Conservation (phyloP, 2,329 filamentous ascomycete species). For the Huntiella omanensis region DNA sequence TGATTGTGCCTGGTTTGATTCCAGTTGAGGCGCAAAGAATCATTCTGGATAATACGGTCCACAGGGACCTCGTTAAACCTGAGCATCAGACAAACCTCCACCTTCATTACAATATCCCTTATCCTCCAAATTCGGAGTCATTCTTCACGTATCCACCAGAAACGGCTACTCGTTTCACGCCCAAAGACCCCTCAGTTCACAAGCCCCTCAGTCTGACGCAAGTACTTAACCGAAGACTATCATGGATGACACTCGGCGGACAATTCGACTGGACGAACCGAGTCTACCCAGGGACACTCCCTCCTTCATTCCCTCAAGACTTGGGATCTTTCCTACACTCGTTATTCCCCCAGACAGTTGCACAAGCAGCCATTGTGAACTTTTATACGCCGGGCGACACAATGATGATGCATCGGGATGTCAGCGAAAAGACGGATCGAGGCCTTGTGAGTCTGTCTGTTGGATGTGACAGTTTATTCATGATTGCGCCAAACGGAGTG, state of each 20-base stretch:
- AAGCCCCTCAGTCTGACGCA: slow-evolving; percentile 50
- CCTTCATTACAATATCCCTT: slow-evolving; percentile 55
- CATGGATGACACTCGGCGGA: slow-evolving; percentile 86
- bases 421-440: slow-evolving; percentile 64
- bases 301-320: slow-evolving; percentile 58
- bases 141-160: slow-evolving; percentile 35
- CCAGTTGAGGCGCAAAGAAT: slow-evolving; percentile 47
- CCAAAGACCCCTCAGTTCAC: slow-evolving; percentile 57
- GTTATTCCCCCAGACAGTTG: slow-evolving; percentile 57
- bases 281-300: slow-evolving; percentile 48
- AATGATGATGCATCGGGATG: slow-evolving; percentile 81
- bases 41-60: slow-evolving; percentile 56
- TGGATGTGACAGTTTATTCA: slow-evolving; percentile 78
- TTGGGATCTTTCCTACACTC: slow-evolving; percentile 46
- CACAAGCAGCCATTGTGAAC: slow-evolving; percentile 87
- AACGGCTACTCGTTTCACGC: slow-evolving; percentile 36
- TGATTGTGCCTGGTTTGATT: slow-evolving; percentile 57
- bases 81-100: slow-evolving; percentile 79
- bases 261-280: slow-evolving; percentile 95
- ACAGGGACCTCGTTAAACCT: slow-evolving; percentile 55
- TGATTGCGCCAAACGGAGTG: slow-evolving; percentile 48
- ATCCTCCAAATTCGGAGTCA: slow-evolving; percentile 26
- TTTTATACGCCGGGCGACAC: slow-evolving; percentile 82
- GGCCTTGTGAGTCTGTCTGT: slow-evolving; percentile 73
- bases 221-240: slow-evolving; percentile 60